Percentiles rank a stretch among this genome's conserved stretches.
Conservation (phyloP, 495 filamentous ascomycete genomes). For the Daldinia grandis region DNA sequence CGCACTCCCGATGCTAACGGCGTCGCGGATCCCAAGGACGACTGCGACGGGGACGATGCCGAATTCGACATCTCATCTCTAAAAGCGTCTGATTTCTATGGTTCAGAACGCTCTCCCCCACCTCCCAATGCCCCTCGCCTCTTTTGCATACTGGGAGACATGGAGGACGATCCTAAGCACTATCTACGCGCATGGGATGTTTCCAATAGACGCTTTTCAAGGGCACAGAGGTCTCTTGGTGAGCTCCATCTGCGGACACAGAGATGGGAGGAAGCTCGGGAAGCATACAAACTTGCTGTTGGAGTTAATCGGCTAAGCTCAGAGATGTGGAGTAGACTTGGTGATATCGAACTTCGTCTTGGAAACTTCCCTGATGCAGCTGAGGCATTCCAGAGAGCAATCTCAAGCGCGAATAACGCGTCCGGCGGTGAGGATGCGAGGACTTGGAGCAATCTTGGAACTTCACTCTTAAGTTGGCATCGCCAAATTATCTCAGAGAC, state of each 20-base stretch:
- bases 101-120: constrained; percentile 70
- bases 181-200: constrained; percentile 92
- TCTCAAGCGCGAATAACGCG: constrained; percentile 60
- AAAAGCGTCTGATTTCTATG: constrained; percentile 61
- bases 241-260: constrained; percentile 73
- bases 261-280: constrained; percentile 72
- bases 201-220: constrained; percentile 78
- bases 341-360: constrained; percentile 83
- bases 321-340: constrained; percentile 86
- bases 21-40: constrained; percentile 27
- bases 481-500: constrained; percentile 53
- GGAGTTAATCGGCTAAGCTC: constrained; percentile 81
- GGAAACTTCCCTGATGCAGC: constrained; percentile 79
- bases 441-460: constrained; percentile 94
- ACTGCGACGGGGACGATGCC: constrained; percentile 56
- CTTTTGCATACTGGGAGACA: constrained; percentile 93
- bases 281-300: constrained; percentile 79
- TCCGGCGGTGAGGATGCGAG: constrained; percentile 89
- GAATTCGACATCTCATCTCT: constrained; percentile 60
- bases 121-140: constrained; percentile 86
- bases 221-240: constrained; percentile 87
- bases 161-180: constrained; percentile 74
- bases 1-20: constrained; percentile 48
- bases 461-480: constrained; percentile 66
- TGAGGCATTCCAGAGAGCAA: constrained; percentile 82